A percentile compares a stretch with the other conserved stretches of the same genome.
Conservation (phyloP, 306 rosid species). For the Pterocarpus santalinus region DNA sequence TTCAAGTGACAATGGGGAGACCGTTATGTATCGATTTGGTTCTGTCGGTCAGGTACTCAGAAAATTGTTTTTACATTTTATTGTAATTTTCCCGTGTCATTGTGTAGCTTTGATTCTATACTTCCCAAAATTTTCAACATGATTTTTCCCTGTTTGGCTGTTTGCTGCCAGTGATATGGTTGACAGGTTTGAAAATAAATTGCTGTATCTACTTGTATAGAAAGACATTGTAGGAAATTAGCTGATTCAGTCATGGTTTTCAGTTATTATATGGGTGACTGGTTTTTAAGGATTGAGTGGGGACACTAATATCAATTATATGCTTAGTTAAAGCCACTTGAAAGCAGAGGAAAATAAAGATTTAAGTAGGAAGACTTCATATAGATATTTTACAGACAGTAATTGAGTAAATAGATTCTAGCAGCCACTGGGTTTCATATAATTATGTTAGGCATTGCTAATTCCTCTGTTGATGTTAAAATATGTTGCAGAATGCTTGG, state of each 20-base stretch:
- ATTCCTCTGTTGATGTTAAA: background rate
- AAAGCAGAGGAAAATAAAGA: background rate
- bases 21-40: constrained; percentile 88
- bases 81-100: constrained; percentile 3
- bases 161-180: constrained; percentile 23
- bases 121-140: background rate
- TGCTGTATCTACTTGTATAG: constrained; percentile 29
- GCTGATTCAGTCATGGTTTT: constrained; percentile 24
- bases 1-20: constrained; percentile 77
- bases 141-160: background rate
- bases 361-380: constrained; percentile 10
- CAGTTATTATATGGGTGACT: constrained; percentile 26
- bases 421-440: constrained; percentile 34
- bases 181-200: constrained; percentile 20
- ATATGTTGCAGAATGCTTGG: constrained; percentile 14
- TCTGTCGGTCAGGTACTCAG: constrained; percentile 93
- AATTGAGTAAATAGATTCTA: constrained; percentile 26
- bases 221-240: constrained; percentile 13
- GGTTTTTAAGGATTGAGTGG: constrained; percentile 26
- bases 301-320: background rate
- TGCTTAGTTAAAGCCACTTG: constrained; percentile 31
- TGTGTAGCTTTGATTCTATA: constrained; percentile 3
- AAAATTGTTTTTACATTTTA: constrained; percentile 3
- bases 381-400: constrained; percentile 3
- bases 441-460: constrained; percentile 19